Percentiles rank a stretch among this genome's conserved stretches.
Evolutionary conservation across 2,329 filamentous ascomycete species (phyloP).

Genomic region (Didymosphaeria variabile): DNA sequence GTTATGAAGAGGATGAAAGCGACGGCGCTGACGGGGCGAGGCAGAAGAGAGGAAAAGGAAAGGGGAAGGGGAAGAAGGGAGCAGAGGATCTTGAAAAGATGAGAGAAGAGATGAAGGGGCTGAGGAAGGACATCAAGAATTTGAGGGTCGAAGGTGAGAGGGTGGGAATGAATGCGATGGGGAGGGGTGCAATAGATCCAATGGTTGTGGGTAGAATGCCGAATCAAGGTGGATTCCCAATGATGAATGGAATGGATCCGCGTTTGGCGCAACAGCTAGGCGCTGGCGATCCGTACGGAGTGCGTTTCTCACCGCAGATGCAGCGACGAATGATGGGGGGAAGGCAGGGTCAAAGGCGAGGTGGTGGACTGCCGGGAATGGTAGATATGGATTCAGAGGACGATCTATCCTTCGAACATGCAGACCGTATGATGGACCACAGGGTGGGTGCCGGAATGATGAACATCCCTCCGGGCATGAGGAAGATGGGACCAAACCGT

Average conservation of each 20-base stretch:
- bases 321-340: conserved; percentile 16
- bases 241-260: conserved; percentile 20
- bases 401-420: conserved; percentile 21
- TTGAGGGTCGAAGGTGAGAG: conserved; percentile 7
- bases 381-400: conserved; percentile 17
- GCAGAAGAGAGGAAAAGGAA: conserved; percentile 8
- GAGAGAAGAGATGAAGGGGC: conserved; percentile 15
- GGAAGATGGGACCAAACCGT: conserved; percentile 8
- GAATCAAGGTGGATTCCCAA: neutral
- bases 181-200: too few relatives aligned
- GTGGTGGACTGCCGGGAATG: neutral
- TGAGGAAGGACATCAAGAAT: neutral
- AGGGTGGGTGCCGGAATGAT: conserved; percentile 13
- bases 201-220: neutral
- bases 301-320: conserved; percentile 14
- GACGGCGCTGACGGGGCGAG: conserved; percentile 5
- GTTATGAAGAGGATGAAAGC: conserved; percentile 19
- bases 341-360: conserved; percentile 11
- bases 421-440: conserved; percentile 17
- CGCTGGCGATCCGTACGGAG: conserved; percentile 20
- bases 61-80: neutral
- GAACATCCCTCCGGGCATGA: neutral
- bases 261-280: conserved; percentile 19
- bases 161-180: neutral
- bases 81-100: conserved; percentile 20